phyloP scores from a whole-genome alignment of 495 filamentous ascomycete species.

The Rhypophila decipiens region DNA sequence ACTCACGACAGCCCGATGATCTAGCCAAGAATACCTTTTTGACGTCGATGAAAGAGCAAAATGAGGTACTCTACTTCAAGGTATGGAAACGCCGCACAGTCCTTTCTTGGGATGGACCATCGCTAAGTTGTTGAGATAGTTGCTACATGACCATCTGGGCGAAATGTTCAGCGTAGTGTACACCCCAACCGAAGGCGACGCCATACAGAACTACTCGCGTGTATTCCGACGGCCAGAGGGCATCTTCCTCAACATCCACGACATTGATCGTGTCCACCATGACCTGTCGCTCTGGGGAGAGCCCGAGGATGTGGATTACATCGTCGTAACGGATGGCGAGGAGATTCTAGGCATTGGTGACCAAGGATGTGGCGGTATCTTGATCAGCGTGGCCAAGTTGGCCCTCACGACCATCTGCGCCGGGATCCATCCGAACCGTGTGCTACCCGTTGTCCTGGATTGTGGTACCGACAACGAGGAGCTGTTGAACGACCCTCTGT shows the following conservation, averaged over 20 bases:
- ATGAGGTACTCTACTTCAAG: constrained; percentile 69
- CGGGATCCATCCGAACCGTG: constrained; percentile 74
- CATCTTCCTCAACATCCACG: constrained; percentile 53
- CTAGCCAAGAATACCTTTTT: constrained; percentile 81
- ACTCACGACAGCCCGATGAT: constrained; percentile 50
- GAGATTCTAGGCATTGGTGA: constrained; percentile 87
- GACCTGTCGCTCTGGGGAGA: constrained; percentile 61
- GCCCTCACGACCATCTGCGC: constrained; percentile 78
- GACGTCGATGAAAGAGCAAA: constrained; percentile 81
- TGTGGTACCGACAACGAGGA: constrained; percentile 79
- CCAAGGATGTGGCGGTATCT: constrained; percentile 81
- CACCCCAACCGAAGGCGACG: constrained; percentile 88
- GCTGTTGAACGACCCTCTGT: constrained; percentile 72
- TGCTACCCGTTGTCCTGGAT: constrained; percentile 78
- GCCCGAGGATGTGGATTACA: constrained; percentile 76
- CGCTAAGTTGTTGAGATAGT: no score
- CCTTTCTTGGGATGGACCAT: background rate
- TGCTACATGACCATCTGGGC: constrained; percentile 43
- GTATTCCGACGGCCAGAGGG: constrained; percentile 72
- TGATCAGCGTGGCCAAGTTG: constrained; percentile 80
- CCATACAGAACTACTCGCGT: constrained; percentile 77
- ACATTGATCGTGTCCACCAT: constrained; percentile 51
- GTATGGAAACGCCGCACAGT: constrained; percentile 22
- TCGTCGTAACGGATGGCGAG: constrained; percentile 65
- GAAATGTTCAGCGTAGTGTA: constrained; percentile 90